Conservation (phyloP, 305 asterid genomes). For the Fraxinus sp. region DNA sequence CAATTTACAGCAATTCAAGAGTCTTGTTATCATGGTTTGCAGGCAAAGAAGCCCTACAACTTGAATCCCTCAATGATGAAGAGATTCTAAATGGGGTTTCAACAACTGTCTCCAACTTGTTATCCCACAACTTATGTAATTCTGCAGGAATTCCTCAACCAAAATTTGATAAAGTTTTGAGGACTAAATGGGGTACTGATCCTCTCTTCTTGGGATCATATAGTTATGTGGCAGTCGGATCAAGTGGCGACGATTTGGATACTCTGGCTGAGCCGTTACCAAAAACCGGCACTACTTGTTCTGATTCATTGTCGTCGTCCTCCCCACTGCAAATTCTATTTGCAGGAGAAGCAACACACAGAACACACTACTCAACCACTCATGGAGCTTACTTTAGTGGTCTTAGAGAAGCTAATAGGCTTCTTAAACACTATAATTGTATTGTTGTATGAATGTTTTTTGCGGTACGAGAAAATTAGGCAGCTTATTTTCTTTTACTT, state of each 20-base stretch:
- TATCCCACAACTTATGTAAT: conserved; percentile 19
- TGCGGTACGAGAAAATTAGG: conserved; percentile 35
- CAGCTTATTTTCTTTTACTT: conserved; percentile 23
- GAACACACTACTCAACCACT: conserved; percentile 87
- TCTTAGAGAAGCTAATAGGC: conserved; percentile 88
- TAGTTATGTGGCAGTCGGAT: conserved; percentile 78
- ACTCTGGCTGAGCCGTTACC: conserved; percentile 82
- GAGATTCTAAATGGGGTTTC: conserved; percentile 63
- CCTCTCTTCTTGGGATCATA: conserved; percentile 88
- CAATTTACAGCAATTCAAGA: conserved; percentile 61
- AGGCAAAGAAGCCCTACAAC: conserved; percentile 72
- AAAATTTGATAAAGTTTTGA: conserved; percentile 48
- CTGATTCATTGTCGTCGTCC: conserved; percentile 17
- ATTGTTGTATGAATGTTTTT: conserved; percentile 27
- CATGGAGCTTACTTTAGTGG: conserved; percentile 97
- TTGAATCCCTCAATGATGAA: conserved; percentile 60
- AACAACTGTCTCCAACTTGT: conserved; percentile 50
- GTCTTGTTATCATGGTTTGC: conserved; percentile 74
- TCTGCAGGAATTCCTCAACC: conserved; percentile 14
- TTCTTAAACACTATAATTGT: conserved; percentile 69
- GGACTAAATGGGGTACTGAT: conserved; percentile 78
- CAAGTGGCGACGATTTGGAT: conserved; percentile 75
- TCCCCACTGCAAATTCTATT: conserved; percentile 68
- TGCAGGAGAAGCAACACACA: conserved; percentile 96
- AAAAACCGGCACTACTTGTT: conserved; percentile 3